Conservation (phyloP, 1,284 basidiomycete species). For the Phaffia rhodozyma region DNA sequence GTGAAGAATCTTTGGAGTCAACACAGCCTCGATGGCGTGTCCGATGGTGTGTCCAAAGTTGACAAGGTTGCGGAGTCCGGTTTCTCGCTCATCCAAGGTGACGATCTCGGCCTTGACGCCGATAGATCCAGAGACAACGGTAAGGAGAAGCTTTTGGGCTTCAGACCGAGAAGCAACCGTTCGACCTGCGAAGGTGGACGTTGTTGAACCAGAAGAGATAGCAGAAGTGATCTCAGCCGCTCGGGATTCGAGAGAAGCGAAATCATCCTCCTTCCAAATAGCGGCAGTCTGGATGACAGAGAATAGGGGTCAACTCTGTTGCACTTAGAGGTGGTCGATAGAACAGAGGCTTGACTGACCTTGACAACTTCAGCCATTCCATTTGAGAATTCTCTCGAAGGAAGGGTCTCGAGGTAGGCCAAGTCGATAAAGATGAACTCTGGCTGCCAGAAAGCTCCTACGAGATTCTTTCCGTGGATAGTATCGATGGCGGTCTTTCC, state of each 20-base stretch:
- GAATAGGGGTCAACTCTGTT: background rate
- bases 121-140: slow-evolving; percentile 74
- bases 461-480: slow-evolving; percentile 90
- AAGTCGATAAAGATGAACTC: slow-evolving; percentile 96
- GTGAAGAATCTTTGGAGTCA: slow-evolving; percentile 81
- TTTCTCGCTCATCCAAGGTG: slow-evolving; percentile 87
- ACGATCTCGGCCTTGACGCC: slow-evolving; percentile 90
- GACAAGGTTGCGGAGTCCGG: slow-evolving; percentile 86
- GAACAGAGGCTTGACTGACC: slow-evolving; percentile 39
- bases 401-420: slow-evolving; percentile 87
- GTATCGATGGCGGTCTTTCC: slow-evolving; percentile 99
- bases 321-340: background rate
- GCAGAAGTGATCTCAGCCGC: slow-evolving; percentile 72
- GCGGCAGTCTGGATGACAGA: slow-evolving; percentile 61
- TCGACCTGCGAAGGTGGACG: slow-evolving; percentile 46
- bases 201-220: slow-evolving; percentile 56
- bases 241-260: slow-evolving; percentile 69
- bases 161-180: slow-evolving; percentile 54
- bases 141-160: slow-evolving; percentile 54
- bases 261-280: slow-evolving; percentile 84
- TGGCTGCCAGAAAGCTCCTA: slow-evolving; percentile 98
- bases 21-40: slow-evolving; percentile 86
- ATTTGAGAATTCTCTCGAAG: slow-evolving; percentile 85
- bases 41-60: slow-evolving; percentile 96
- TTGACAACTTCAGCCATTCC: slow-evolving; percentile 99